Conservation (phyloP, 2,329 filamentous ascomycete species). For the Ophiostoma triangulosporum region DNA sequence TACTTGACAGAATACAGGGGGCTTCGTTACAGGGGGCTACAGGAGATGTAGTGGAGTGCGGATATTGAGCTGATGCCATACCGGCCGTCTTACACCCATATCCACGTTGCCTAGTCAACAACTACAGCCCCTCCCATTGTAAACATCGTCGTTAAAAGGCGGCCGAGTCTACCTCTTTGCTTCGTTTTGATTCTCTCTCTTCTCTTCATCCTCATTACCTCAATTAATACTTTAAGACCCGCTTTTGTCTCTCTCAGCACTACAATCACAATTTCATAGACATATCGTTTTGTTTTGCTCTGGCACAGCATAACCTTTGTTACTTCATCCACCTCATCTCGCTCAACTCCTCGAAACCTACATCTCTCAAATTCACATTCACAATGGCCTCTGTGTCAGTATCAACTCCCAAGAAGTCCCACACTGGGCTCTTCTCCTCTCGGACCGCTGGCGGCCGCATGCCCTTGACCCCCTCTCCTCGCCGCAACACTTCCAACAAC, state of each 20-base stretch:
- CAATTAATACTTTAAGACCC: neutral
- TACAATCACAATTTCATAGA: neutral
- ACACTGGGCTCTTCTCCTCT: conserved; percentile 80
- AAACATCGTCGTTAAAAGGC: conserved; percentile 16
- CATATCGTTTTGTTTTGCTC: conserved; percentile 15
- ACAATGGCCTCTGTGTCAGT: conserved; percentile 71
- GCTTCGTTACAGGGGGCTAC: conserved; percentile 1
- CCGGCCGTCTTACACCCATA: neutral
- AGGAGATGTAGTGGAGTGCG: neutral
- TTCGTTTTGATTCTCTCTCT: neutral
- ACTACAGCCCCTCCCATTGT: conserved; percentile 4
- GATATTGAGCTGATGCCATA: conserved; percentile 1
- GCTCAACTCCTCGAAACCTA: neutral
- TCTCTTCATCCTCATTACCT: conserved; percentile 14
- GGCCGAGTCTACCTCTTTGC: conserved; percentile 2
- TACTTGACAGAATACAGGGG: too few relatives aligned
- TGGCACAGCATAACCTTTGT: neutral
- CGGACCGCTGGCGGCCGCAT: conserved; percentile 90
- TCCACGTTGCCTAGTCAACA: conserved; percentile 10
- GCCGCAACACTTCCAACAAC: conserved; percentile 40
- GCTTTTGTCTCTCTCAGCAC: neutral
- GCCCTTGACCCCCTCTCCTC: conserved; percentile 85
- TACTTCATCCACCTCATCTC: neutral
- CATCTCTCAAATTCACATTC: conserved; percentile 20
- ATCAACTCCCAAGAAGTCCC: conserved; percentile 89